Evolutionary conservation across 306 rosid genomes (phyloP), one percentile per base, ranked within the genome.

Genomic region (Datisca glomerata): DNA sequence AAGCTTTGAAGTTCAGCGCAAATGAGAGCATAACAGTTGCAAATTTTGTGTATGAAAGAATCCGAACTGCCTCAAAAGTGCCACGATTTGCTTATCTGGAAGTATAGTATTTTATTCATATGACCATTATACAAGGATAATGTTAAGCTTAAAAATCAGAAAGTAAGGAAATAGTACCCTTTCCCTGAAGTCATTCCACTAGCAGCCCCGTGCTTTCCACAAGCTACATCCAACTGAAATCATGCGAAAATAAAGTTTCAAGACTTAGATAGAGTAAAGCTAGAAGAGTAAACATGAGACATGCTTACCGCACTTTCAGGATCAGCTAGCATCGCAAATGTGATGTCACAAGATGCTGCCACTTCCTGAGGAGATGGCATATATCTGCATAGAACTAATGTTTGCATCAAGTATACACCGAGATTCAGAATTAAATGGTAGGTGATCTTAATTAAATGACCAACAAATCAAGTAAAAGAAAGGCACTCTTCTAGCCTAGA

Each of bases 271-370:
- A 29, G 1, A 8, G 4, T 8, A 15, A 33, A 54, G 28, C 23
- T 13, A 29, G 57, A 57, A 25, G n/a, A 27, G 28, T 5, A 5
- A 54, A 49, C 41, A 17, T 8, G 53, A 56, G 60, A 65, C 56
- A 63, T 64, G 80, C 95, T 45, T 71, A 89, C 95, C 34, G 98
- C 98, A 72, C 81, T 80, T 46, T 77, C 73, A 39, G 98, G 98
- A 68, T 83, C 95, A 8, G 98, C 94, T 54, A 89, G 98, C 95
- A 89, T 89, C 36, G 98, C 86, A 61, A 89, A 89, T 24, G 93
- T 89, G 71, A 89, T 68, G 54, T 89, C 93, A 18, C 98, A 89
- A 63, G 91, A 80, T 38, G 89, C 93, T 3, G 91, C 74, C 49
- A 89, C 98, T 78, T 84, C 91, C 52, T 61, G 77, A 11, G 95